phyloP scores from a whole-genome alignment of 352 stramenopile genomes.

The Phytophthora constricta region DNA sequence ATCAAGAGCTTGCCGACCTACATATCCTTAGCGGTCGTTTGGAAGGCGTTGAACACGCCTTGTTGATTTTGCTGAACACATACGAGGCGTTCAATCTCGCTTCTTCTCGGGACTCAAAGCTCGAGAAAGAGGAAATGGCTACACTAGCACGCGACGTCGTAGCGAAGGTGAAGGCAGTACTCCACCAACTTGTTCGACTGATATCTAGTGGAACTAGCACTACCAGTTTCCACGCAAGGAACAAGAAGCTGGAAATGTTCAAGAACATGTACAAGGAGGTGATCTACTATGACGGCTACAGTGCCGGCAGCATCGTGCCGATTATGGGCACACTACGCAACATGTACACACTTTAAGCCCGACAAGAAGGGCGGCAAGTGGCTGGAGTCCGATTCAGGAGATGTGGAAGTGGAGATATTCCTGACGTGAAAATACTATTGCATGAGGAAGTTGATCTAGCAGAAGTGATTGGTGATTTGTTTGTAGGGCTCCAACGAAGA shows the following conservation, averaged over 20 bases:
- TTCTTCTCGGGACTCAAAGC: constrained; percentile 14
- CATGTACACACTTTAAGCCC: constrained; percentile 69
- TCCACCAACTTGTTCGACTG: constrained; percentile 74
- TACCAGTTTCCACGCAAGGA: constrained; percentile 34
- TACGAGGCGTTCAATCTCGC: constrained; percentile 65
- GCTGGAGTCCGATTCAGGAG: too few species aligned
- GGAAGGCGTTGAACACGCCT: constrained; percentile 80
- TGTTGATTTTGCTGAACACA: constrained; percentile 80
- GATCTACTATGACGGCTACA: constrained; percentile 73
- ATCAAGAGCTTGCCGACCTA: constrained; percentile 80
- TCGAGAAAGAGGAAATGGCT: constrained; percentile 42
- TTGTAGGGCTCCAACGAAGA: too few species aligned
- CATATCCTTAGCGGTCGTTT: constrained; percentile 68
- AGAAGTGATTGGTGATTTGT: too few species aligned
- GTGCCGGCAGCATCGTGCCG: constrained; percentile 46
- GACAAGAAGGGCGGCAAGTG: too few species aligned
- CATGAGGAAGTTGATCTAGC: too few species aligned
- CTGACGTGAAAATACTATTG: too few species aligned
- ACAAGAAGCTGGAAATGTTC: constrained; percentile 70
- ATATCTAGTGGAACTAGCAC: constrained; percentile 15
- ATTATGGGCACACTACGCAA: constrained; percentile 62
- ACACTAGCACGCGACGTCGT: constrained; percentile 52
- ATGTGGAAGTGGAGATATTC: too few species aligned
- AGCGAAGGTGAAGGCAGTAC: constrained; percentile 57
- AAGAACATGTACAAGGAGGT: constrained; percentile 90